Evolutionary conservation across 129 eudicot genomes (phyloP), one percentile per base, ranked within the genome.

Genomic region (Pulicaria dysenterica): DNA sequence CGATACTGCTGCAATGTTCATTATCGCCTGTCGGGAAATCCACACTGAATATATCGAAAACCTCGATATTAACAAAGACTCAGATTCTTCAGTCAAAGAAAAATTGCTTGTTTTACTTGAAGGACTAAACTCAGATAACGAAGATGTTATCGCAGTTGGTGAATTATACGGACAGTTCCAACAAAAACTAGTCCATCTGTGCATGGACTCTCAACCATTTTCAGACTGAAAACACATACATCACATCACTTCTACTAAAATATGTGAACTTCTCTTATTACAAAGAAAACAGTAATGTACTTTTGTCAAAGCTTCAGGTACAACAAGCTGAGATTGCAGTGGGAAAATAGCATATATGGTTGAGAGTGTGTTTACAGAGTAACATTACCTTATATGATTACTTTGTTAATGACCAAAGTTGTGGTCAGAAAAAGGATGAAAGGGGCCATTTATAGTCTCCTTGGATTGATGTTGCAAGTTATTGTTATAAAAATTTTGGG

Each of bases 1-100:
- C 11, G 99, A 94, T 77, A 94, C 99, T 12, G 97, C 99, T 46
- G 94, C 99, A 74, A 87, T 94, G 97, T 94, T 94, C 67, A 76
- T 94, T 45, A 78, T 83, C 14, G 96, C 90, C 73, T 90, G 95
- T 65, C 93, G 85, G 16, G 97, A 94, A 88, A 86, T 84, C 42
- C 91, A 82, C 58, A 71, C 79, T 0, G 94, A 88, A 44, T 85
- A 67, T 75, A 64, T 90, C 57, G 76, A 83, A 50, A 78, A 71
- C 43, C 58, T 81, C 73, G 86, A 83, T 42, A 61, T 71, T 0
- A 65, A 70, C 2, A 80, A 81, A 38, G 83, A 82, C 56, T 59
- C 89, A 7, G 79, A 70, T 72, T 73, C 77, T 55, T 53, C 81
- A 24, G 59, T 61, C 49, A 87, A 82, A 78, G 88, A 86, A 44